These are phyloP conservation scores for Colletotrichum coccodes DNA, from an alignment of 2,329 filamentous ascomycete genomes.

Conservation along the genomic window DNA sequence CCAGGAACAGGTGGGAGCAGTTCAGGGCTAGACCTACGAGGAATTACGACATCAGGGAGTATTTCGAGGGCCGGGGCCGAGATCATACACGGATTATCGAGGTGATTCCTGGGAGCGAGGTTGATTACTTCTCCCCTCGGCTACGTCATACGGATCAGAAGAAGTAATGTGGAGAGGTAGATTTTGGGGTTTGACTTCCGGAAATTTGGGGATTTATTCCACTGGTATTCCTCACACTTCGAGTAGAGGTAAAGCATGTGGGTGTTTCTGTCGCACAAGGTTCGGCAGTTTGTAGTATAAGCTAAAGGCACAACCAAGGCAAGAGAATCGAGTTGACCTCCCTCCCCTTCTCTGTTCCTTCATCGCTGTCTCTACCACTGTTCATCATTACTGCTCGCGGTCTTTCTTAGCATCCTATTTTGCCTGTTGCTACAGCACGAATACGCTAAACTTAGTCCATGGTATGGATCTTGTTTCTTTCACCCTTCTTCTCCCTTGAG, in stretches of 20 bases:
- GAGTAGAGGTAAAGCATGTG: no score
- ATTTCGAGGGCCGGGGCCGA: neutral
- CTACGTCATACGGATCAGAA: neutral
- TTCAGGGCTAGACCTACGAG: neutral
- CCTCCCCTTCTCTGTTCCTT: neutral
- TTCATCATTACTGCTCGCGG: no score
- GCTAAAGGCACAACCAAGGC: neutral
- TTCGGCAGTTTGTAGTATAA: neutral
- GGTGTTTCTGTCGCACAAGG: neutral
- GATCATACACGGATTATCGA: slow-evolving; percentile 18
- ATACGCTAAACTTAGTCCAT: no score
- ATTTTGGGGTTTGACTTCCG: no score
- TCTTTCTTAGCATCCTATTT: no score
- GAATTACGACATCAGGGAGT: slow-evolving; percentile 14
- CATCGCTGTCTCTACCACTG: no score
- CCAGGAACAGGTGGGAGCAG: slow-evolving; percentile 14
- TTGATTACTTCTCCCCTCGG: neutral
- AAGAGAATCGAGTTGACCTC: neutral
- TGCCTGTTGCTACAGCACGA: no score
- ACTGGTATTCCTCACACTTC: neutral
- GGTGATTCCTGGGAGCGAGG: slow-evolving; percentile 20
- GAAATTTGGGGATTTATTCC: no score
- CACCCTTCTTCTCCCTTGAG: no score
- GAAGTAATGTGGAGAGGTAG: neutral
- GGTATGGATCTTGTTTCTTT: no score